Conservation (phyloP, 192 early-diverging fungal species). For the Coemansia sp. region DNA sequence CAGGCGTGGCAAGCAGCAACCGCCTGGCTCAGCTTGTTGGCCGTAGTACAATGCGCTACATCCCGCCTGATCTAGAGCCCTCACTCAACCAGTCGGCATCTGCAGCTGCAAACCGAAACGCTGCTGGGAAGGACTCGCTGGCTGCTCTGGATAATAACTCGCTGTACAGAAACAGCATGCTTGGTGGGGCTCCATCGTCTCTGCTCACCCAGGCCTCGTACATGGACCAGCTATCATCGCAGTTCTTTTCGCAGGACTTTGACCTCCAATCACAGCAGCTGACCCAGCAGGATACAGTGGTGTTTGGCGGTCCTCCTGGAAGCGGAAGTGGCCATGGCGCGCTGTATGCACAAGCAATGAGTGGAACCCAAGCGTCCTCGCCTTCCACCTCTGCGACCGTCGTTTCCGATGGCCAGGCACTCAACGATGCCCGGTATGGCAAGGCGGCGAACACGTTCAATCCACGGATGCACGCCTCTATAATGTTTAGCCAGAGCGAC, state of each 20-base stretch:
- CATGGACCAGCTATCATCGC: conserved; percentile 25
- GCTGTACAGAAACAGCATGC: conserved; percentile 23
- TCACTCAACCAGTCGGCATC: not conserved
- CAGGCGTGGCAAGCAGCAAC: conserved; percentile 43
- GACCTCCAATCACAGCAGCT: conserved; percentile 39
- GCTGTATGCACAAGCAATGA: not conserved
- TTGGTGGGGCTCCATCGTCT: conserved; percentile 19
- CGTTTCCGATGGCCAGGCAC: not conserved
- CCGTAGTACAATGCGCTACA: conserved; percentile 50
- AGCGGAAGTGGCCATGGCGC: not conserved
- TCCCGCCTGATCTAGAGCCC: conserved; percentile 48
- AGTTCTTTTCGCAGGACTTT: conserved; percentile 43
- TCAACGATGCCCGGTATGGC: not conserved
- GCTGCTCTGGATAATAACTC: conserved; percentile 14
- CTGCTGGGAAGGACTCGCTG: not conserved
- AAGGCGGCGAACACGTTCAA: conserved; percentile 23
- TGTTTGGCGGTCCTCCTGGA: conserved; percentile 18
- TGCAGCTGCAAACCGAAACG: not conserved
- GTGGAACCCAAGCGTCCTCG: not conserved
- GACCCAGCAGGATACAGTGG: conserved; percentile 46
- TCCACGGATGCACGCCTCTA: conserved; percentile 49
- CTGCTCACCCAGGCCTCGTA: conserved; percentile 38
- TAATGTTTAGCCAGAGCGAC: conserved; percentile 53
- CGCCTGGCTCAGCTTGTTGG: conserved; percentile 50
- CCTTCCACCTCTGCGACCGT: not conserved